A percentile compares a stretch with the other conserved stretches of the same genome.
These are phyloP conservation scores for Penicillium chermesinum DNA, from an alignment of 495 filamentous ascomycete species.

Conservation along the genomic window DNA sequence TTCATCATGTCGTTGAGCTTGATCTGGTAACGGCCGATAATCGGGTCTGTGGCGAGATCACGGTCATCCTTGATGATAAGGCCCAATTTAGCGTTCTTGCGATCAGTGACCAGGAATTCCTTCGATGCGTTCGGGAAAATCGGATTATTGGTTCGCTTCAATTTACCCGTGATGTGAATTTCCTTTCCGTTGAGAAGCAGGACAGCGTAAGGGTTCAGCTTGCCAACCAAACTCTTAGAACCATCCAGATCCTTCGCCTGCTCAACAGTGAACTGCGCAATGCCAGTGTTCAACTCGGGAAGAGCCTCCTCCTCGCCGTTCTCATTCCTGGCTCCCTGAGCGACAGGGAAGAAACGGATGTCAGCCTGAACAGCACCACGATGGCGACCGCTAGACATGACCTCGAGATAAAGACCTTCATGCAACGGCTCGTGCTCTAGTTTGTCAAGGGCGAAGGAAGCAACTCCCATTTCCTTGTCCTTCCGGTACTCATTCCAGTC, in stretches of 20 bases:
- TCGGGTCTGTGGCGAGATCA: conserved; percentile 74
- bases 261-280: conserved; percentile 85
- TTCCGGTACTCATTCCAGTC: conserved; percentile 96
- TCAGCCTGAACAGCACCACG: conserved; percentile 77
- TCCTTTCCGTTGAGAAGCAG: conserved; percentile 87
- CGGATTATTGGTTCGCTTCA: conserved; percentile 95
- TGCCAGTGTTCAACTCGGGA: conserved; percentile 88
- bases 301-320: conserved; percentile 73
- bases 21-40: conserved; percentile 88
- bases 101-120: conserved; percentile 89
- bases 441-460: conserved; percentile 77
- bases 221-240: conserved; percentile 80
- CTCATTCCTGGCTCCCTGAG: conserved; percentile 64
- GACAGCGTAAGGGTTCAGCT: conserved; percentile 83
- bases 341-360: conserved; percentile 90
- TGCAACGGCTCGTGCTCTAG: conserved; percentile 69
- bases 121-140: conserved; percentile 87
- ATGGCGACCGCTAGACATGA: conserved; percentile 76
- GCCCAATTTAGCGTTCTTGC: conserved; percentile 82
- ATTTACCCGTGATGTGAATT: conserved; percentile 74
- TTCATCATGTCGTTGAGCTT: conserved; percentile 90
- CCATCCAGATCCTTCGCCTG: conserved; percentile 95
- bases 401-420: conserved; percentile 79
- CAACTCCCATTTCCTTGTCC: conserved; percentile 88
- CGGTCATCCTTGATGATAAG: conserved; percentile 92